Evolutionary conservation across 148 eudicot genomes (phyloP), one percentile per base, ranked within the genome.

Genomic region (Vaccinium vitisidaea): DNA sequence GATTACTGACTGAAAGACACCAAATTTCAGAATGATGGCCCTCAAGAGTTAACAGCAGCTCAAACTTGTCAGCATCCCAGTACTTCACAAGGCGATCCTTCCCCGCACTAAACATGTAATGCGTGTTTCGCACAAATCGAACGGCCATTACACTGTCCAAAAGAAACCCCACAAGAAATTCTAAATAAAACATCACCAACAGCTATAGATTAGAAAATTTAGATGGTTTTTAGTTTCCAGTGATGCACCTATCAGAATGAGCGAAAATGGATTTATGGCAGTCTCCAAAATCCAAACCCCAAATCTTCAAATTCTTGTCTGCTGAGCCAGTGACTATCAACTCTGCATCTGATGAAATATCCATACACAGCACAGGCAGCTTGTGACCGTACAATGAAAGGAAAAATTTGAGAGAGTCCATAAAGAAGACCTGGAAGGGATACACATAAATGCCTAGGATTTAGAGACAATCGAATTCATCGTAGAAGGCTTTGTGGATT

Each of bases 21-120:
- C 98, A 97, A 85, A 97, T 87, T 86, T 94, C 98, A 12, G 98
- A 94, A 88, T 97, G 98, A 83, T 97, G 99, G 67, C 99, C 99
- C 82, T 97, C 98, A 81, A 97, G 93, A 75, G 98, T 93, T 82
- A 97, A 86, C 82, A 97, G 98, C 89, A 95, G 87, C 90, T 97
- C 99, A 92, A 97, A 97, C 88, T 95, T 97, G 92, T 97, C 98
- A 8, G 96, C 99, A 90, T 97, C 99, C 99, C 99, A 97, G 88
- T 95, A 97, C 70, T 97, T 97, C 75, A 97, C 87, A 48, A 94
- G 92, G 58, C 96, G 92, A 77, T 97, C 99, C 87, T 93, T 97
- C 82, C 99, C 99, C 84, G 94, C 99, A 88, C 98, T 97, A 81
- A 97, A 97, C 88, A 97, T 83, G 86, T 95, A 97, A 87, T 97